phyloP scores from a whole-genome alignment of 176 grass and related monocot species.

The Triticum aestivum region IWGSC_CS_RefSeq_v2.1 NC_057810.1:545693251-545693750 shows the following conservation, averaged over 20 bases:
- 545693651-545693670: not conserved
- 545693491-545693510: too few relatives aligned
- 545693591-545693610: not conserved
- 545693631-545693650: not conserved
- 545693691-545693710: too few relatives aligned
- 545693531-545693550: not conserved
- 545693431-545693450: too few relatives aligned
- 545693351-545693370: not conserved
- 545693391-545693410: too few relatives aligned
- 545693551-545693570: not conserved
- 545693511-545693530: not conserved
- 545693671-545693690: too few relatives aligned
- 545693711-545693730: too few relatives aligned
- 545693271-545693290: not conserved
- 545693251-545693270: conserved; percentile 40
- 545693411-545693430: too few relatives aligned
- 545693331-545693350: not conserved
- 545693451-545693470: too few relatives aligned
- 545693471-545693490: too few relatives aligned
- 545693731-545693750: too few relatives aligned
- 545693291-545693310: conserved; percentile 1
- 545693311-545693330: not conserved
- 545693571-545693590: not conserved
- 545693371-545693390: too few relatives aligned
- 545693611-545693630: not conserved